Conservation (phyloP, 2,329 filamentous ascomycete species). For the Xenosphaeropsis pyriputrescens region DNA sequence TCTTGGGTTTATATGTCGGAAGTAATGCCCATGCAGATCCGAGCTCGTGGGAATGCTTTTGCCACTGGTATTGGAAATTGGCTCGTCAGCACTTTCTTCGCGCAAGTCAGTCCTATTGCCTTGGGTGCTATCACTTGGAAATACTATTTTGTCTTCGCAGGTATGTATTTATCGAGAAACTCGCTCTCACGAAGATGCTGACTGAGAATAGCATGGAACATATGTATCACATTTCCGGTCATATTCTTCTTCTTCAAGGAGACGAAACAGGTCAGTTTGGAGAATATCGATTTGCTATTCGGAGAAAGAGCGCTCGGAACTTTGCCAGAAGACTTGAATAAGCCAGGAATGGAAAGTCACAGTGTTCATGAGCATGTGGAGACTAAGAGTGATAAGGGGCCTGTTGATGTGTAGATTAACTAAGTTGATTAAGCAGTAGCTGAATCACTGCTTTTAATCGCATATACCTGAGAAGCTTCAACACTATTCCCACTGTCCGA, state of each 20-base stretch:
- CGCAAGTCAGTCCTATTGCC: slow-evolving; percentile 39
- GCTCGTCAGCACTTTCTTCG: slow-evolving; percentile 42
- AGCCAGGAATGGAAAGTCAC: slow-evolving; percentile 3
- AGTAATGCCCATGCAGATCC: slow-evolving; percentile 52
- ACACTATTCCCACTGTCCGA: too few relatives aligned
- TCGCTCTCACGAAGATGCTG: too few relatives aligned
- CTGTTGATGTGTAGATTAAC: too few relatives aligned
- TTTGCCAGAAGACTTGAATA: slow-evolving; percentile 26
- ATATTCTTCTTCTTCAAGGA: slow-evolving; percentile 37
- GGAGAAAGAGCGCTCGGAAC: slow-evolving; percentile 31
- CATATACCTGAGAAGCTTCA: too few relatives aligned
- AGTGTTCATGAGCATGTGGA: too few relatives aligned
- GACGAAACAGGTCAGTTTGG: slow-evolving; percentile 29
- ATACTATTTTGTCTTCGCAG: slow-evolving; percentile 43
- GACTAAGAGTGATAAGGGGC: too few relatives aligned
- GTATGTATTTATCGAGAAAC: too few relatives aligned
- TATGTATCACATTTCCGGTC: slow-evolving; percentile 21
- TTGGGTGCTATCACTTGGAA: slow-evolving; percentile 31
- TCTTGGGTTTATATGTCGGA: slow-evolving; percentile 53
- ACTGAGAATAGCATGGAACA: too few relatives aligned
- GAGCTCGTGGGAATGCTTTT: slow-evolving; percentile 40
- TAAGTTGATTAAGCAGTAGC: too few relatives aligned
- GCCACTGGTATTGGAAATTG: slow-evolving; percentile 43
- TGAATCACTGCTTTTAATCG: too few relatives aligned
- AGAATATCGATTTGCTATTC: slow-evolving; percentile 43